Evolutionary conservation across 257 asterid species (phyloP).

Genomic region (Eucommia ulmoides): DNA sequence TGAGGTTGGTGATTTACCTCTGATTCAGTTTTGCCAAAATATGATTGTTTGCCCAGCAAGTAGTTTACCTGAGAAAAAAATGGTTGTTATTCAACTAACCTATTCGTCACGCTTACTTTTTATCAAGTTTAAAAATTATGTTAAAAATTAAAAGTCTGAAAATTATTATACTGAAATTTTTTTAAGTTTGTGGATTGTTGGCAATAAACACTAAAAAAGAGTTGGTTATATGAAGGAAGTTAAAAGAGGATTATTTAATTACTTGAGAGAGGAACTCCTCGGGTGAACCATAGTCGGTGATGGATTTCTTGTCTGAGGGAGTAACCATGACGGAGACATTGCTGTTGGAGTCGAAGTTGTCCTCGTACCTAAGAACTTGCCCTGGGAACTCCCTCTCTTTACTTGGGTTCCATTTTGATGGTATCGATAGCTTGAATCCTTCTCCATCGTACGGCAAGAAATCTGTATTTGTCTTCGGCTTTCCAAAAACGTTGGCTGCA

Average conservation of each 20-base stretch:
- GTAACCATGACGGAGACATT: slow-evolving; percentile 41
- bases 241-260: too few species aligned
- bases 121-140: too few species aligned
- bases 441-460: slow-evolving; percentile 33
- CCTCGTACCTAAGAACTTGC: slow-evolving; percentile 68
- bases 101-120: too few species aligned
- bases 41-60: slow-evolving; percentile 74
- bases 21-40: slow-evolving; percentile 72
- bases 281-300: slow-evolving; percentile 68
- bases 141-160: too few species aligned
- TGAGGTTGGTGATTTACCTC: slow-evolving; percentile 42
- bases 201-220: too few species aligned
- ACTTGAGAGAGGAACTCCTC: slow-evolving; percentile 62
- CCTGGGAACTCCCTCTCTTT: slow-evolving; percentile 60
- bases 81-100: too few species aligned
- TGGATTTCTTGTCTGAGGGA: slow-evolving; percentile 72
- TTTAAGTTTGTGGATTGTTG: too few species aligned
- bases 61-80: slow-evolving; percentile 56
- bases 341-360: slow-evolving; percentile 69
- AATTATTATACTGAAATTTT: too few species aligned
- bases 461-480: slow-evolving; percentile 60
- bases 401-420: slow-evolving; percentile 81
- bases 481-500: slow-evolving; percentile 78
- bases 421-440: slow-evolving; percentile 49
- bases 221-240: too few species aligned